Percentiles rank a stretch among this genome's conserved stretches.
phyloP scores from a whole-genome alignment of 805 yeast species.

The Maudiozyma saulgeensis region DNA sequence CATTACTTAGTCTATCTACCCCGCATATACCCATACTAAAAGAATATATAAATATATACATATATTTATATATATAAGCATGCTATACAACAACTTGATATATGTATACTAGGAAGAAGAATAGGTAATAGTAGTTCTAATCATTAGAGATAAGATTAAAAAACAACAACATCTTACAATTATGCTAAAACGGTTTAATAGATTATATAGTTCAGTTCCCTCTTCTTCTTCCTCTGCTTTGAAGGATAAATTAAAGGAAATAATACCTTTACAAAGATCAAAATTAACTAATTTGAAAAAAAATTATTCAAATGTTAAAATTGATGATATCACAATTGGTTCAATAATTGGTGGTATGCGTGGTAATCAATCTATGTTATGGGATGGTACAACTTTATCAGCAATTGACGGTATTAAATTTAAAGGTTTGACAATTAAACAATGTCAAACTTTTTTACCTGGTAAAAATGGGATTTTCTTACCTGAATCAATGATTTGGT shows the following conservation, averaged over 20 bases:
- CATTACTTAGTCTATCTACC: no score
- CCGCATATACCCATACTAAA: no score
- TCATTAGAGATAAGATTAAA: no score
- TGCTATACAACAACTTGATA: no score
- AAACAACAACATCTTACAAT: no score
- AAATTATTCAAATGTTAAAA: conserved; percentile 27
- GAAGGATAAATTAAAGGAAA: conserved; percentile 18
- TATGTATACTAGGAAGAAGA: no score
- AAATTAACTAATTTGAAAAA: conserved; percentile 34
- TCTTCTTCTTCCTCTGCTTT: conserved; percentile 9
- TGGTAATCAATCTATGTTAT: conserved; percentile 61
- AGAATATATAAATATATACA: no score
- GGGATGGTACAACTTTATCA: conserved; percentile 76
- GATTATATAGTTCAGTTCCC: neutral
- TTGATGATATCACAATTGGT: conserved; percentile 37
- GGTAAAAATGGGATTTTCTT: conserved; percentile 39
- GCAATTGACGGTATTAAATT: conserved; percentile 69
- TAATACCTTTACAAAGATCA: conserved; percentile 37
- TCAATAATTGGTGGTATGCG: conserved; percentile 66
- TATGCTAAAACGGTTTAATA: neutral
- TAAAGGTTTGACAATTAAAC: conserved; percentile 67
- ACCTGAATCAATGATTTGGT: conserved; percentile 75
- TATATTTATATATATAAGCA: no score
- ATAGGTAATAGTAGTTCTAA: no score
- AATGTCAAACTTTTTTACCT: conserved; percentile 59